phyloP scores from a whole-genome alignment of 164 flowering plant genomes.

The Kalanchoe fedtschenkoi region DNA sequence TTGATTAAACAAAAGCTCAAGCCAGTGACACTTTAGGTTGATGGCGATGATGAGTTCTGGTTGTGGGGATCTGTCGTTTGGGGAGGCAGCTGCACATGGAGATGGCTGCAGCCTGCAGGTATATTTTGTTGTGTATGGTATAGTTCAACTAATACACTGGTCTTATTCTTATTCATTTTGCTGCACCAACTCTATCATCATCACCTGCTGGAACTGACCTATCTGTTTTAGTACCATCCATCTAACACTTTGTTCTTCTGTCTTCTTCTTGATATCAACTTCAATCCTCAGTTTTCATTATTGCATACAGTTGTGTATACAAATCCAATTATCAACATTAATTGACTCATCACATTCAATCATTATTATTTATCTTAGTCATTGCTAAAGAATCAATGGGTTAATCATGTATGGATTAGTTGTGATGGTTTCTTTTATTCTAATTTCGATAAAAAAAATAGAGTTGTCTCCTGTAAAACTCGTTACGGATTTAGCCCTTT shows the following conservation, averaged over 20 bases:
- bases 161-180: not conserved
- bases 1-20: not conserved
- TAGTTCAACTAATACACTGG: not conserved
- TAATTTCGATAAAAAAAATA: too few relatives aligned
- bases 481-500: too few relatives aligned
- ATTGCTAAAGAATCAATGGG: too few relatives aligned
- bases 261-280: not conserved
- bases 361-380: too few relatives aligned
- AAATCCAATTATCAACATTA: too few relatives aligned
- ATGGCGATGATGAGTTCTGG: not conserved
- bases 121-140: conserved; percentile 5
- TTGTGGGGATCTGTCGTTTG: not conserved
- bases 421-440: too few relatives aligned
- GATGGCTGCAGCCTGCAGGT: not conserved
- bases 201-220: not conserved
- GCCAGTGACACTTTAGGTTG: conserved; percentile 1
- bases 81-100: not conserved
- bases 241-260: conserved; percentile 1
- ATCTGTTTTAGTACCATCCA: not conserved
- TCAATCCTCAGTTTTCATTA: too few relatives aligned
- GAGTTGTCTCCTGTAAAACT: too few relatives aligned
- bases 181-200: conserved; percentile 2
- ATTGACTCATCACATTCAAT: too few relatives aligned
- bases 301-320: too few relatives aligned
- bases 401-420: too few relatives aligned